phyloP scores from a whole-genome alignment of 768 basidiomycete species.

The Lyophyllum semitale region DNA sequence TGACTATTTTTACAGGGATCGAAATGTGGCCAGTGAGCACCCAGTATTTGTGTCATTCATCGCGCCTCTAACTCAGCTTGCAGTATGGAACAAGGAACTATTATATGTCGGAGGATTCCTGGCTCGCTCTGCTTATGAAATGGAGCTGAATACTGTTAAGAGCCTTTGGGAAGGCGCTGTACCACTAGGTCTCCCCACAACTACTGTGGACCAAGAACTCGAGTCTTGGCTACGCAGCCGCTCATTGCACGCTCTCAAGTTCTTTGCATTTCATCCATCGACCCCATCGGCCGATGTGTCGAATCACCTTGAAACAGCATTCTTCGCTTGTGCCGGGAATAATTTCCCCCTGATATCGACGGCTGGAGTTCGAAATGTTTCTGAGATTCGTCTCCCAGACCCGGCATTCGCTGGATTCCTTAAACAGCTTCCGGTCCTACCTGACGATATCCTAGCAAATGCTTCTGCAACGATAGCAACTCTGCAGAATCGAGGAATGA shows the following conservation, averaged over 20 bases:
- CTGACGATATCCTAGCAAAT: conserved; percentile 55
- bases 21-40: conserved; percentile 70
- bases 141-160: conserved; percentile 67
- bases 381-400: conserved; percentile 75
- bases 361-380: conserved; percentile 65
- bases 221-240: conserved; percentile 55
- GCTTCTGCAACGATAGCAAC: conserved; percentile 62
- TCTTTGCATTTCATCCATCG: conserved; percentile 88
- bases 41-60: background rate
- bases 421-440: conserved; percentile 74
- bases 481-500: conserved; percentile 61
- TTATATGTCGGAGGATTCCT: conserved; percentile 84
- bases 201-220: conserved; percentile 39
- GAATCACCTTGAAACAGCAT: conserved; percentile 67
- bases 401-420: conserved; percentile 72
- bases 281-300: conserved; percentile 87
- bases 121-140: conserved; percentile 80
- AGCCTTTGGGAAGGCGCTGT: conserved; percentile 59
- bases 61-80: conserved; percentile 6
- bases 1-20: conserved; percentile 53
- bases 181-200: conserved; percentile 27
- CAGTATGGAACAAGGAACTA: conserved; percentile 91
- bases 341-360: conserved; percentile 76
- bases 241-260: conserved; percentile 78
- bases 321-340: conserved; percentile 65